Evolutionary conservation across 2,329 filamentous ascomycete species (phyloP).

Genomic region (Botryotinia calthae): DNA sequence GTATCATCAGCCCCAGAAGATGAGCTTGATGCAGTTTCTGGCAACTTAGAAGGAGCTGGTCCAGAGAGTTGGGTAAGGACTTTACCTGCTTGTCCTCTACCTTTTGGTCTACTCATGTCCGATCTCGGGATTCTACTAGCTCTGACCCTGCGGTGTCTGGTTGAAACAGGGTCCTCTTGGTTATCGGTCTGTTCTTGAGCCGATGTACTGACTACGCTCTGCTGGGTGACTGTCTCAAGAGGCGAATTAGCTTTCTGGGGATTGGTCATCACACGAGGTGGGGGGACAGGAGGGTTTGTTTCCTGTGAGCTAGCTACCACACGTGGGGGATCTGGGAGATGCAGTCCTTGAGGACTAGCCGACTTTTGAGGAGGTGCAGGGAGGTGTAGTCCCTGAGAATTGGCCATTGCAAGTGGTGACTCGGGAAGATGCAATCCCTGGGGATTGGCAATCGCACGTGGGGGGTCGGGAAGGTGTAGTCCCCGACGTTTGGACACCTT

Average conservation of each 20-base stretch:
- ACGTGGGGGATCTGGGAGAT: background rate
- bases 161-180: background rate
- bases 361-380: background rate
- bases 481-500: background rate
- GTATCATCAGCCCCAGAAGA: background rate
- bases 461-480: background rate
- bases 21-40: background rate
- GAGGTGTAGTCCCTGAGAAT: background rate
- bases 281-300: fast-evolving
- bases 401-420: fast-evolving
- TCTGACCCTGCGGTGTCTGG: background rate
- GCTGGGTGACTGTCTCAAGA: fast-evolving
- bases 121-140: background rate
- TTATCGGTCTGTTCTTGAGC: background rate
- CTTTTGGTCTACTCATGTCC: background rate
- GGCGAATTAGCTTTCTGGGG: fast-evolving
- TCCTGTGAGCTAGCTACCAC: fast-evolving
- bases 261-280: background rate
- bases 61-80: background rate
- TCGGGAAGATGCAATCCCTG: background rate
- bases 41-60: background rate
- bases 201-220: fast-evolving
- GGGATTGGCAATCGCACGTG: background rate
- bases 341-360: fast-evolving
- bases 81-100: background rate